These are phyloP conservation scores for Misopates orontium DNA, from an alignment of 257 asterid genomes.

Conservation along the genomic window DNA sequence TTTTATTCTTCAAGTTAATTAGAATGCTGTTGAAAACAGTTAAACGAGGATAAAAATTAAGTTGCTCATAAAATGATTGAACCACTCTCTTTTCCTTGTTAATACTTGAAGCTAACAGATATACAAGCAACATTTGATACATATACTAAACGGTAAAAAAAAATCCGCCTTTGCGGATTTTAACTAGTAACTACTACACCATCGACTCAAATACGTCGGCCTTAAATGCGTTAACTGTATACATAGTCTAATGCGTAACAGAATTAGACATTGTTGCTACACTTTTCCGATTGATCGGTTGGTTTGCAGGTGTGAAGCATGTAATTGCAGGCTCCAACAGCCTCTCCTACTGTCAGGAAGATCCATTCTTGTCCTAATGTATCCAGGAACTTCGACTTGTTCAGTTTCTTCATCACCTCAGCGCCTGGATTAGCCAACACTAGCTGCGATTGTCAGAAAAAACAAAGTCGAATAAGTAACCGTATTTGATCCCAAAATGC, in stretches of 20 bases:
- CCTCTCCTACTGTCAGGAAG: conserved; percentile 83
- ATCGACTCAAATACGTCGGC: neutral
- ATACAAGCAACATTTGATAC: neutral
- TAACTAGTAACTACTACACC: neutral
- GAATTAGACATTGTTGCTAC: conserved; percentile 53
- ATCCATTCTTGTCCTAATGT: conserved; percentile 82
- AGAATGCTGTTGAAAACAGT: neutral
- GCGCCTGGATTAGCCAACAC: conserved; percentile 80
- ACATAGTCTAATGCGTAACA: neutral
- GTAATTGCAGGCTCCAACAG: conserved; percentile 82
- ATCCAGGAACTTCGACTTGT: conserved; percentile 72
- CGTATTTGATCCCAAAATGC: neutral
- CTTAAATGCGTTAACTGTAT: no score
- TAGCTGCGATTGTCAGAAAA: conserved; percentile 43
- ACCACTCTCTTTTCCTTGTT: neutral
- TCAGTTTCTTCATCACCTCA: conserved; percentile 88
- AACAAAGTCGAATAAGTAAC: neutral
- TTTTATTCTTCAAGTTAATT: no score
- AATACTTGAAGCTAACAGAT: neutral
- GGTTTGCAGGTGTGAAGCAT: conserved; percentile 67
- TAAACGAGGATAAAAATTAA: neutral
- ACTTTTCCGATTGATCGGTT: conserved; percentile 35
- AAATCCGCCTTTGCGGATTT: neutral
- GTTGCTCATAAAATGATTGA: neutral
- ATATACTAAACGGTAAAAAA: neutral